A percentile compares a stretch with the other conserved stretches of the same genome.
These are phyloP conservation scores for Sesbania bispinosa DNA, from an alignment of 306 rosid genomes.

Conservation along the genomic window DNA sequence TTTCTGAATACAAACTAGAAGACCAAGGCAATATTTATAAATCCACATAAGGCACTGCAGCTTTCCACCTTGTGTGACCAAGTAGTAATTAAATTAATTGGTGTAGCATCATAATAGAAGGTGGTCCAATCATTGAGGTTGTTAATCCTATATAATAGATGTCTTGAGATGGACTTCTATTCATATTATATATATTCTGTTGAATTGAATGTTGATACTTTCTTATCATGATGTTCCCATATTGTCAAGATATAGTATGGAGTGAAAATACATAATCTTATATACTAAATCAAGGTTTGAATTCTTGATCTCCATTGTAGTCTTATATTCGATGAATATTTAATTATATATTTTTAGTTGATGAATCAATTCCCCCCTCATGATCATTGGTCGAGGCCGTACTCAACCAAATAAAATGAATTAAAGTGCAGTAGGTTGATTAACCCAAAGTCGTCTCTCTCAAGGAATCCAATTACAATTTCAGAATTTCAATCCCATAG, in stretches of 20 bases:
- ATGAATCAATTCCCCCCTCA: slow-evolving; percentile 1
- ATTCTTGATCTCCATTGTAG: not conserved
- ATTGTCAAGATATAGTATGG: slow-evolving; percentile 6
- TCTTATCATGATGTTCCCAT: not conserved
- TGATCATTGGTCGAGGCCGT: not conserved
- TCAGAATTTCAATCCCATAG: no score
- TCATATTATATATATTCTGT: not conserved
- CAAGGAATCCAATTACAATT: no score
- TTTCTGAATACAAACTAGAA: not conserved
- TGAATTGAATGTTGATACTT: no score
- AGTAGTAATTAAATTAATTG: not conserved
- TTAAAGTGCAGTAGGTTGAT: no score
- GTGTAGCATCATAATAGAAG: not conserved
- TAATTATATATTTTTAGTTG: not conserved
- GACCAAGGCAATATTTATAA: slow-evolving; percentile 10
- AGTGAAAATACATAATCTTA: not conserved
- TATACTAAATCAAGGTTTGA: not conserved
- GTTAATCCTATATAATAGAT: not conserved
- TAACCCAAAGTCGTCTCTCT: no score
- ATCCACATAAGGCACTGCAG: not conserved
- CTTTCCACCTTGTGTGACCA: slow-evolving; percentile 16
- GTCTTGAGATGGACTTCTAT: not conserved
- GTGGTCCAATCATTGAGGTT: not conserved
- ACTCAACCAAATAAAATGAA: no score
- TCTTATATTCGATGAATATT: not conserved